Evolutionary conservation across 768 basidiomycete genomes (phyloP), one percentile per base, ranked within the genome.

Genomic region (Pisolithus tinctorius): DNA sequence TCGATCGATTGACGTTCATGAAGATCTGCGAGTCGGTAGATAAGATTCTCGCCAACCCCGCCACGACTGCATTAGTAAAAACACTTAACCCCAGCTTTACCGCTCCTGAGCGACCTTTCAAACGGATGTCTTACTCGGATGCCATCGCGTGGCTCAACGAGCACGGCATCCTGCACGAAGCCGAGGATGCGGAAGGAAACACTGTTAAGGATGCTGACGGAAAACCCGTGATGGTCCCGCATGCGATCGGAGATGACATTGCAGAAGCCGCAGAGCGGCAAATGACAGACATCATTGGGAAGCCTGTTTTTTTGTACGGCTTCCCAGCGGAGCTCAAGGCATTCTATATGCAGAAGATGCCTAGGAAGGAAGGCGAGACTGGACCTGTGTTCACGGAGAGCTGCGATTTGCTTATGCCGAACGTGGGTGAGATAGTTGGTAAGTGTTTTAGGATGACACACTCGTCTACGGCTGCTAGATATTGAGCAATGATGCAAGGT

Each of bases 361-460:
- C 82, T 6, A 71, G 70, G 23, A 62, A 69, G 52, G 70, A 65
- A 4, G 71, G 74, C 8, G 75, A 71, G 34, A 71, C 69, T 7
- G 78, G 77, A 17, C 74, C 72, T 30, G 72, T 79, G 42, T 93
- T 78, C 70, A 98, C 96, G 1, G 96, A 99, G 76, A 93, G 90
- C 65, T 94, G 92, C 58, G 96, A 98, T 72, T 71, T 99, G 60
- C 77, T 98, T 60, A 96, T 98, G 85, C 96, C 95, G 6, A 88
- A 88, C 57, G 96, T 99, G n/a, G 95, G 95, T 48, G 96, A 98
- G 77, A 94, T 98, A 60, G 96, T 97, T 42, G 94, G 90, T 84
- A 55, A 50, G 84, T 74, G 6, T 45, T 11, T 20, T 31, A 8
- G 30, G 10, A 30, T 17, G 17, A 31, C 7, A 31, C 30, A 31